These are phyloP conservation scores for Halenospora varia DNA, from an alignment of 495 filamentous ascomycete species.

Conservation along the genomic window DNA sequence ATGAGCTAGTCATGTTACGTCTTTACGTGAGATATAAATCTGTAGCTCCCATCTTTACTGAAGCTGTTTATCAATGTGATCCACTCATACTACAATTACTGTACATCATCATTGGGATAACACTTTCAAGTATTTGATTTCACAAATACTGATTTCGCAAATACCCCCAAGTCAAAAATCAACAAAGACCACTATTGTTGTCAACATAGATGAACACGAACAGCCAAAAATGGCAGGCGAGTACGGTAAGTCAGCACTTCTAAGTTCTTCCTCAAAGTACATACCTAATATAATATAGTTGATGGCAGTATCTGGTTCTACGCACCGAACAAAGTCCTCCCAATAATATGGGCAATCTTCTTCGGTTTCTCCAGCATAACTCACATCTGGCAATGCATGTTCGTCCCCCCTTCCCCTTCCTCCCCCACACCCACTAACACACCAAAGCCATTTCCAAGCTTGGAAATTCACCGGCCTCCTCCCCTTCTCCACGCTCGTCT, in stretches of 20 bases:
- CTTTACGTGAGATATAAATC: too few relatives aligned
- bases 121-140: neutral
- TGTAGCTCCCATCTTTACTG: too few relatives aligned
- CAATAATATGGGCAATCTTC: neutral
- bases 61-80: too few relatives aligned
- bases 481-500: neutral
- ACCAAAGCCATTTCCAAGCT: neutral
- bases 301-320: neutral
- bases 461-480: neutral
- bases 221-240: neutral
- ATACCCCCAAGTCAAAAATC: too few relatives aligned
- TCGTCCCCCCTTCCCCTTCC: neutral
- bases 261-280: too few relatives aligned
- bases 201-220: too few relatives aligned
- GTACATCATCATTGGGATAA: neutral
- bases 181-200: too few relatives aligned
- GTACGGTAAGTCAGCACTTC: neutral
- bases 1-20: too few relatives aligned
- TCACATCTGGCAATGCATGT: neutral
- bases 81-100: neutral
- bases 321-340: neutral
- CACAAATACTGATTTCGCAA: too few relatives aligned
- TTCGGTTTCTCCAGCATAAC: neutral
- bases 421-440: neutral
- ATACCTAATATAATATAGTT: neutral